Evolutionary conservation across 1,284 basidiomycete genomes (phyloP), one percentile per base, ranked within the genome.

Genomic region (Rhizoctonia solani): DNA sequence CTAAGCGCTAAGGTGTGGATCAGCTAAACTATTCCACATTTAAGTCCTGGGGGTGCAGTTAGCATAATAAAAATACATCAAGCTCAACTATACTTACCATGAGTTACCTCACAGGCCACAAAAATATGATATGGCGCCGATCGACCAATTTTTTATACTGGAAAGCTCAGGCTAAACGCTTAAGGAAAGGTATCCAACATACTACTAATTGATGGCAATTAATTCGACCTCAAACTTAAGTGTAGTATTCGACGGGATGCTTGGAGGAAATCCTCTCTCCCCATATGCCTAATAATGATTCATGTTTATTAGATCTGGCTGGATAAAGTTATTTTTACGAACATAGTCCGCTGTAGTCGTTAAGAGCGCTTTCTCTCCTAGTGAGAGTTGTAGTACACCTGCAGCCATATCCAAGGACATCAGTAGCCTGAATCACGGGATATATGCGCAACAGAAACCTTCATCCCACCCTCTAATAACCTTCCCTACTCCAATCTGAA

Each of bases 381-480:
- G 50, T 32, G 91, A 93, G 72, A 93, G 78, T 79, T 90, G 82
- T 14, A 82, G 84, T 29, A 93, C 89, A 68, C 87, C 89, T 91
- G 73, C 74, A 46, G 21, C 27, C n/a, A n/a, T n/a, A n/a, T n/a
- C n/a, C 47, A 30, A 16, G 5, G 34, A 27, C 30, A 37, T 32
- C 5, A 61, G 44, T 16, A 23, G n/a, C 16, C 11, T 16, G 13
- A 52, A 44, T n/a, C 37, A 34, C 11, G 21, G 46, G 46, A 49
- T 49, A 49, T 49, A 27, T 49, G 23, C 23, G 46, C 46, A 13
- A 14, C 27, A 79, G 81, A 75, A 74, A 90, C 92, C 92, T 78
- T 94, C 92, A 75, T 95, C 92, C 93, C 93, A 95, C 42, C 92
- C 93, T 76, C 83, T 88, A 79, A 94, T 94, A 65, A 94, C 92